Evolutionary conservation across 148 eudicot genomes (phyloP), one percentile per base, ranked within the genome.

Genomic region (Vaccinium myrtillus): DNA sequence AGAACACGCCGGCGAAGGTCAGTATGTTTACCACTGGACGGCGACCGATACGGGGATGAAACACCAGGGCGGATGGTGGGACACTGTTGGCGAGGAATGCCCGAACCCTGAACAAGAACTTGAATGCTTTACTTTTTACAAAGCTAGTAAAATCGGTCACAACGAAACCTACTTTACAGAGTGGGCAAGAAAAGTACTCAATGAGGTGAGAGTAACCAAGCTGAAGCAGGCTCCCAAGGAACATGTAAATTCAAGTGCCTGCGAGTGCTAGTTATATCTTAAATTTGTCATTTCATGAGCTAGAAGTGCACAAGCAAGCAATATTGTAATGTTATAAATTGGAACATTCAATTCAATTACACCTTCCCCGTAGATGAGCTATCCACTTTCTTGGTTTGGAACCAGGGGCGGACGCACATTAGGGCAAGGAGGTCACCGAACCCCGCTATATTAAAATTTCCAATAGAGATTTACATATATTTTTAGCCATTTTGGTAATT

Each of bases 1-100:
- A 30, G 87, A 88, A 59, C 85, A 78, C 1, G 93, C 91, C 0
- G 92, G 92, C 0, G 6, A n/a, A 5, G 90, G 91, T 16, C 89
- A 88, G 77, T 88, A 90, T 53, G 91, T 75, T 25, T 67, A 86
- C 88, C 89, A 87, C 77, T 90, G 91, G 92, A 61, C 88, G 84
- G 93, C 92, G 4, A 55, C 55, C 59, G 85, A 84, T 80, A 77
- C 90, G 0, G 91, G 92, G 75, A 90, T 91, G 91, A 79, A 81
- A 19, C 92, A 91, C 83, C 75, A 69, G 39, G 92, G 90, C 6
- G 91, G 88, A 1, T 91, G 92, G 93, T 49, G 93, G 87, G 92
- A 91, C 75, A 63, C 91, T 0, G 51, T 32, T 8, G 91, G 89
- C 5, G 77, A 85, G n/a, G 85, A 81, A 10, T 90, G 92, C 65